These are phyloP conservation scores for Talaromyces nanjingensis DNA, from an alignment of 495 filamentous ascomycete genomes.

Conservation along the genomic window DNA sequence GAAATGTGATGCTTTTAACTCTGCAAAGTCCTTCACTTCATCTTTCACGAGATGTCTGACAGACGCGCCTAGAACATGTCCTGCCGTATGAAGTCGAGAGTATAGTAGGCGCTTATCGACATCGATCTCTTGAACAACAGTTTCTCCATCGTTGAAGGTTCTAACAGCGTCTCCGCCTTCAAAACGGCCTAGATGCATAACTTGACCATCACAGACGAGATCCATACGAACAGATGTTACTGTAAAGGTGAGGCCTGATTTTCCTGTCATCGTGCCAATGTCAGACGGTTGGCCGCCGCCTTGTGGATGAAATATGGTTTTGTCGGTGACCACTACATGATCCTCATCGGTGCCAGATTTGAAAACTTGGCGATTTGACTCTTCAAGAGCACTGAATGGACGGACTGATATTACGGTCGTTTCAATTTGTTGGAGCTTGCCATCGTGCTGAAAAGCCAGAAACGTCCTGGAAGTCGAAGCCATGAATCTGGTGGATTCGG, in stretches of 20 bases:
- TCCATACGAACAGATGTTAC: constrained; percentile 46
- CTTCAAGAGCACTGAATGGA: constrained; percentile 38
- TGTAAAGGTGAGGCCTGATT: constrained; percentile 26
- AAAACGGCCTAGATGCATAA: constrained; percentile 55
- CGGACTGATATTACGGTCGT: constrained; percentile 36
- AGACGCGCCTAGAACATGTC: constrained; percentile 55
- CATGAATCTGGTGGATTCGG: background rate
- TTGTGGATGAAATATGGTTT: constrained; percentile 63
- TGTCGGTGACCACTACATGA: constrained; percentile 45
- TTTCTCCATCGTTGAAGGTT: constrained; percentile 26
- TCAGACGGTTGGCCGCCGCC: constrained; percentile 62
- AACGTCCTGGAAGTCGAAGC: constrained; percentile 27
- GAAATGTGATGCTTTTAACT: constrained; percentile 57
- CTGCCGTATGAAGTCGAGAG: constrained; percentile 58
- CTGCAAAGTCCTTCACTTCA: constrained; percentile 43
- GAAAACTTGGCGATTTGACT: constrained; percentile 40
- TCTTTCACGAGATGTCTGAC: constrained; percentile 45
- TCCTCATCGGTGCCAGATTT: constrained; percentile 38
- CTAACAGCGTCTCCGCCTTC: constrained; percentile 1
- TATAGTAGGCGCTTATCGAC: constrained; percentile 44
- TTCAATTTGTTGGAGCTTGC: constrained; percentile 36
- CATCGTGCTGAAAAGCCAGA: constrained; percentile 49
- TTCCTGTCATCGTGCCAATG: constrained; percentile 40
- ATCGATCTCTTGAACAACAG: constrained; percentile 45
- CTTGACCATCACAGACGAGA: constrained; percentile 34